Percentiles rank a stretch among this genome's conserved stretches.
phyloP scores from a whole-genome alignment of 192 early-diverging fungal species.

The Linnemannia elongata region DNA sequence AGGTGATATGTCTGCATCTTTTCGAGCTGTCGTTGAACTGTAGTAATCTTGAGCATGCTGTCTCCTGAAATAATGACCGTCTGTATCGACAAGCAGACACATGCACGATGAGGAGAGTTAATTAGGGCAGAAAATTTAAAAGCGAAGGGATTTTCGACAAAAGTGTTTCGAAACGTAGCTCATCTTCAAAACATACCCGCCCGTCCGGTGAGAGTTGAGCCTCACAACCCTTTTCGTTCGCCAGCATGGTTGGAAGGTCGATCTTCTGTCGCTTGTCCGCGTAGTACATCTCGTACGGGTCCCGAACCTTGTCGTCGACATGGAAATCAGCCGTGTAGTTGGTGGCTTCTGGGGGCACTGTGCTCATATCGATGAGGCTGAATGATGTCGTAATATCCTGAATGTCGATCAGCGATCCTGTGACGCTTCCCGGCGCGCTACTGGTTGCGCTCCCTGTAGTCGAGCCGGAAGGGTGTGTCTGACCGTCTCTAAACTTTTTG shows the following conservation, averaged over 20 bases:
- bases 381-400: neutral
- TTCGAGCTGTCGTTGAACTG: conserved; percentile 1
- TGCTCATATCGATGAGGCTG: neutral
- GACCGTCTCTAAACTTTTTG: conserved; percentile 5
- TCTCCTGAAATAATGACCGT: conserved; percentile 23
- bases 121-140: neutral
- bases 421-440: neutral
- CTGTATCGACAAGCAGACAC: neutral
- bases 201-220: conserved; percentile 10
- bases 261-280: conserved; percentile 26
- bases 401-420: conserved; percentile 28
- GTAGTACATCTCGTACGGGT: conserved; percentile 37
- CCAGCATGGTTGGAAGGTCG: conserved; percentile 39
- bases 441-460: neutral
- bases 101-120: neutral
- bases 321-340: conserved; percentile 15
- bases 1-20: conserved; percentile 36
- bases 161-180: neutral
- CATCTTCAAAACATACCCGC: conserved; percentile 1
- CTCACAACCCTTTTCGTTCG: conserved; percentile 2
- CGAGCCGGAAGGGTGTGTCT: neutral
- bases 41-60: neutral
- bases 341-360: neutral
- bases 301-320: conserved; percentile 9
- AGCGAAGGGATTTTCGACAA: too few relatives aligned